A percentile compares a stretch with the other conserved stretches of the same genome.
Evolutionary conservation across 768 basidiomycete species (phyloP).

Genomic region (Termitomyces sp.): DNA sequence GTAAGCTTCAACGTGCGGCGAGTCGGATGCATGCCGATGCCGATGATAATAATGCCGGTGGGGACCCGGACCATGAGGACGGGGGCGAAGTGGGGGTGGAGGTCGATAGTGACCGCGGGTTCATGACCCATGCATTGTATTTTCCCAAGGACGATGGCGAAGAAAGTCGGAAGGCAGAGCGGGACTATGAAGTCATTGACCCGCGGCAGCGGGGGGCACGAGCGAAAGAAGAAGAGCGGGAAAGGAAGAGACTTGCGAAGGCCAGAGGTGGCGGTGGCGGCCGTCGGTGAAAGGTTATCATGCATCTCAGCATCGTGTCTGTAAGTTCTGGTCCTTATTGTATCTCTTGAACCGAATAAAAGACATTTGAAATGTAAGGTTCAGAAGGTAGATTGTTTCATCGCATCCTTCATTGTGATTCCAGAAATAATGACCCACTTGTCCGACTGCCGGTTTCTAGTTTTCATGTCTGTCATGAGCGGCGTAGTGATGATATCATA

Average conservation of each 20-base stretch:
- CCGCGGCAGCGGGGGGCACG: conserved; percentile 66
- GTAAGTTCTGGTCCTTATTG: background rate
- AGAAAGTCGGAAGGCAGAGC: conserved; percentile 69
- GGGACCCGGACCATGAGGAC: conserved; percentile 16
- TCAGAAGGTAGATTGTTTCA: background rate
- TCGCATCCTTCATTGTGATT: background rate
- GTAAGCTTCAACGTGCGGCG: conserved; percentile 48
- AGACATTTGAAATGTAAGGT: background rate
- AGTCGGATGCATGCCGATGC: conserved; percentile 19
- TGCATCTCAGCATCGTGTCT: background rate
- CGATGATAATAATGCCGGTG: conserved; percentile 17
- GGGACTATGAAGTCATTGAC: conserved; percentile 89
- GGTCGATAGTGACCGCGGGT: conserved; percentile 72
- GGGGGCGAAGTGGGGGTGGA: conserved; percentile 51
- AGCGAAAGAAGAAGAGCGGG: conserved; percentile 75
- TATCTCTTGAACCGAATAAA: background rate
- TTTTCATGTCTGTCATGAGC: background rate
- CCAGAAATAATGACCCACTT: too few relatives aligned
- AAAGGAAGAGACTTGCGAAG: conserved; percentile 45
- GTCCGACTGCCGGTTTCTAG: background rate
- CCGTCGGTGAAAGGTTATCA: conserved; percentile 13
- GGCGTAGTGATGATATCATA: background rate
- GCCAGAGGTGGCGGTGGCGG: conserved; percentile 25
- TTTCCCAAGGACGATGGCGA: conserved; percentile 79
- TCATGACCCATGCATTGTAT: conserved; percentile 64